Conservation (phyloP, 805 yeast species). For the Naumovozyma castellii region DNA sequence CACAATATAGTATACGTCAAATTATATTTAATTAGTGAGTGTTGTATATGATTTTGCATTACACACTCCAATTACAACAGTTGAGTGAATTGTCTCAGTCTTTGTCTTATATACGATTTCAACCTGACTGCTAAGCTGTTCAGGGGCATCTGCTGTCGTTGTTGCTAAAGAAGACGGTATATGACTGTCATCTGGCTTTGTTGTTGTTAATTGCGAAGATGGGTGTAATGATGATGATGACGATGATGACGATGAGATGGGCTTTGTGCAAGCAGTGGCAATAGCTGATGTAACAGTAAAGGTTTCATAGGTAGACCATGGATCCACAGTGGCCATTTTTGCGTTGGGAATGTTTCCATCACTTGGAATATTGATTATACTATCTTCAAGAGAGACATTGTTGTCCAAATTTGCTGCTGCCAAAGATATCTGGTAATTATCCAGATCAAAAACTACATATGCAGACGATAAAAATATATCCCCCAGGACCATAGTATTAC, state of each 20-base stretch:
- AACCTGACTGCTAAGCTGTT: no score
- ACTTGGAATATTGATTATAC: slow-evolving; percentile 38
- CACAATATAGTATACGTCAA: no score
- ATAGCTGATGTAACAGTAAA: slow-evolving; percentile 8
- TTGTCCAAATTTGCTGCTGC: slow-evolving; percentile 34
- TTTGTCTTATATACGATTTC: neutral
- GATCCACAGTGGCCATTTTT: slow-evolving; percentile 31
- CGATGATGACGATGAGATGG: no score
- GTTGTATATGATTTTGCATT: neutral
- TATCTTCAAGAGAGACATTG: slow-evolving; percentile 12
- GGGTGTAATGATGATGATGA: no score
- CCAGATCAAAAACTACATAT: slow-evolving; percentile 48
- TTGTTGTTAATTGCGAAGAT: neutral
- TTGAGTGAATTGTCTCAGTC: neutral
- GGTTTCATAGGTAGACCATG: slow-evolving; percentile 17
- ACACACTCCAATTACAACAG: neutral
- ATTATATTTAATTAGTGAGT: no score
- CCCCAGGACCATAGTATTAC: slow-evolving; percentile 37
- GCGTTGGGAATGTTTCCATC: slow-evolving; percentile 43
- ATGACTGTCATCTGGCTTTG: no score
- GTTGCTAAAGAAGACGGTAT: no score
- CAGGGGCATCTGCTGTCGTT: no score
- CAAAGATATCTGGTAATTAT: slow-evolving; percentile 34
- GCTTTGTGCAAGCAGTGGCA: neutral
- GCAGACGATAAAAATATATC: slow-evolving; percentile 44